Base-by-base conservation (phyloP, 2,329 filamentous ascomycete genomes). In the Aspergillus awamori region DNA sequence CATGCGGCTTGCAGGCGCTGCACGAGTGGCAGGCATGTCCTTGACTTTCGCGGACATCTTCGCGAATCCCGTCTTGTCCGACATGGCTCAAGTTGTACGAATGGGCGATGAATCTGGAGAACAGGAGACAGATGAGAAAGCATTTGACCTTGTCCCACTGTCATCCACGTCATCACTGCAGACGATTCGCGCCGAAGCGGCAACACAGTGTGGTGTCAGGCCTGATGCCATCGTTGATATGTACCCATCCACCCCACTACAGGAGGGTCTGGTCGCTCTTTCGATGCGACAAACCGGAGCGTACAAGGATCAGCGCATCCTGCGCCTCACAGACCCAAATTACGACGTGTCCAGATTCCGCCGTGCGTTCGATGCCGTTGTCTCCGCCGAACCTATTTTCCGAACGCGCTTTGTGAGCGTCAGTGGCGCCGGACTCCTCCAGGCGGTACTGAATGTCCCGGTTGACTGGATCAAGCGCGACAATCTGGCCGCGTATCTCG, bases 1-100 rank as follows among this genome's bases (percentile, higher is more conserved):
- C 4, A 61, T 61, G 59, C 59, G 51, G 15, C 51, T 41, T 6
- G 51, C 30, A 15, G 30, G 8, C 7, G 13, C 28, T 28, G 51
- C 51, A 10, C 30, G 51, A 13, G 30, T 33, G 28, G n/a, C 26
- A 22, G 51, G 51, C 30, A n/a, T 53, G 15, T 36, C 51, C 17
- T 24, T 53, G 20, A 41, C 51, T 15, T 24, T 53, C 28, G 20
- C 28, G 8, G 51, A 53, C n/a, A 39, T 53, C 20, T 39, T 53
- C 17, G n/a, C 11, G 17, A 17, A 53, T 30, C n/a, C 28, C 30
- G 20, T 24, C 10, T 24, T 53, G 20, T 17, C n/a, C 17, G 51
- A 53, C n/a, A 10, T 53, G 51, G 20, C 28, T n/a, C 17, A 47
- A 7, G 11, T 47, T 6, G 43, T 24, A 4, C 17, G 20, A 4